Percentiles rank a stretch among this genome's conserved stretches.
Conservation (phyloP, 1,139 yeast species). For the Hemisphaericaspora xylofermentans region DNA sequence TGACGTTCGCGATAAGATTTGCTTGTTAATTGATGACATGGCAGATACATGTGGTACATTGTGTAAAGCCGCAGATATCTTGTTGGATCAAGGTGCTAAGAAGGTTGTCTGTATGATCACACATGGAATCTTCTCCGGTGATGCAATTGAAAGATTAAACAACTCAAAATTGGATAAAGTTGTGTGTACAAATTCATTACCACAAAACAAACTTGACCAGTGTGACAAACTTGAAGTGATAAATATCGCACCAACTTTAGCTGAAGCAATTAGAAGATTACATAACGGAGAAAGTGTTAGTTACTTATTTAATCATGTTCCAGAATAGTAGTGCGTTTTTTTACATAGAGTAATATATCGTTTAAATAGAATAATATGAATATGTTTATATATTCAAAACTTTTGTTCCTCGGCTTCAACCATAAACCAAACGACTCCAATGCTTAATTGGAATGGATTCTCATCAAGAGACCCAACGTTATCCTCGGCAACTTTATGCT, state of each 20-base stretch:
- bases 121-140: slow-evolving; percentile 75
- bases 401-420: slow-evolving; percentile 44
- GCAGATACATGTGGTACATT: slow-evolving; percentile 84
- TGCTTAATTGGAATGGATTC: slow-evolving; percentile 51
- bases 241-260: slow-evolving; percentile 71
- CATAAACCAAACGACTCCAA: slow-evolving; percentile 50
- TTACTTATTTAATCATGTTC: slow-evolving; percentile 52
- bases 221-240: slow-evolving; percentile 64
- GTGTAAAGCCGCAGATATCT: slow-evolving; percentile 72
- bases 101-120: slow-evolving; percentile 77
- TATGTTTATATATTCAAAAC: neutral
- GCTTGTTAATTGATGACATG: slow-evolving; percentile 78
- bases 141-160: slow-evolving; percentile 63
- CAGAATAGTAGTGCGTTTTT: slow-evolving; percentile 7
- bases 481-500: slow-evolving; percentile 41
- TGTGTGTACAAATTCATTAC: slow-evolving; percentile 76
- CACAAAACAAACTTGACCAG: slow-evolving; percentile 49
- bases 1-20: slow-evolving; percentile 67
- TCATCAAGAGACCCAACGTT: slow-evolving; percentile 26
- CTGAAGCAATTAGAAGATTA: slow-evolving; percentile 77
- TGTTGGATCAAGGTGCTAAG: slow-evolving; percentile 61
- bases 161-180: slow-evolving; percentile 57
- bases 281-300: slow-evolving; percentile 85
- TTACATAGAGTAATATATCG: neutral
- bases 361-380: neutral